These are phyloP conservation scores for Paxillus involutus DNA, from an alignment of 768 basidiomycete genomes.

Conservation along the genomic window DNA sequence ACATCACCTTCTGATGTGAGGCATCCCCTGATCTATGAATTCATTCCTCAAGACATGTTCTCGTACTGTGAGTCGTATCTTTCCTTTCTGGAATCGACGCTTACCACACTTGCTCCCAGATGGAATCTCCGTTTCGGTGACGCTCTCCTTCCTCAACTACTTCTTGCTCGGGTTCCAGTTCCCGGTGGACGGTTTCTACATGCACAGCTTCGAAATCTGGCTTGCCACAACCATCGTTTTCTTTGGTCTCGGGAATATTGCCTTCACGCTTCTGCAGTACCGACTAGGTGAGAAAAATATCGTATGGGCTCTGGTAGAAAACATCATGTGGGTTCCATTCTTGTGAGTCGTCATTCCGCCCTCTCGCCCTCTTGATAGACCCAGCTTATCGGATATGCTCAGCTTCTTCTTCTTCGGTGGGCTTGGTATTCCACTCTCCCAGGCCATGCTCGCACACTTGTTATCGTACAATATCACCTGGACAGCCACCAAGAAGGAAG, in stretches of 20 bases:
- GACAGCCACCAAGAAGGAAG: slow-evolving; percentile 74
- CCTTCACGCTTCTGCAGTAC: slow-evolving; percentile 73
- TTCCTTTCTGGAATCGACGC: background rate
- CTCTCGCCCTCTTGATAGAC: background rate
- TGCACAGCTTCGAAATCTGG: slow-evolving; percentile 81
- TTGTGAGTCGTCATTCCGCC: slow-evolving; percentile 27
- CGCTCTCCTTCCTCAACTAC: slow-evolving; percentile 72
- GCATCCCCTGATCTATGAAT: slow-evolving; percentile 1
- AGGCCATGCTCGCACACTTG: slow-evolving; percentile 54
- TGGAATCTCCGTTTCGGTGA: slow-evolving; percentile 66
- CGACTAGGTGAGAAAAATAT: slow-evolving; percentile 49
- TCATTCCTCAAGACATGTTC: slow-evolving; percentile 41
- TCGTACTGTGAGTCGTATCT: slow-evolving; percentile 43
- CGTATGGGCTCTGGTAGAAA: slow-evolving; percentile 25
- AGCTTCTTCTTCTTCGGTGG: slow-evolving; percentile 59
- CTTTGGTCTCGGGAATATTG: slow-evolving; percentile 70
- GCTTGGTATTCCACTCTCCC: slow-evolving; percentile 51
- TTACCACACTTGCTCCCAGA: slow-evolving; percentile 12
- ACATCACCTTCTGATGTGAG: slow-evolving; percentile 3
- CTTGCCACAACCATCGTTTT: slow-evolving; percentile 77
- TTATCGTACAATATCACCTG: slow-evolving; percentile 60
- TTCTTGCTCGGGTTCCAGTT: slow-evolving; percentile 71
- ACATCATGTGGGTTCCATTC: slow-evolving; percentile 33
- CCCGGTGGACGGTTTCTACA: slow-evolving; percentile 72
- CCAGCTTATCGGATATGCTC: slow-evolving; percentile 2